Evolutionary conservation across 768 basidiomycete species (phyloP), one percentile per base, ranked within the genome.

Genomic region (Mycena crocata): DNA sequence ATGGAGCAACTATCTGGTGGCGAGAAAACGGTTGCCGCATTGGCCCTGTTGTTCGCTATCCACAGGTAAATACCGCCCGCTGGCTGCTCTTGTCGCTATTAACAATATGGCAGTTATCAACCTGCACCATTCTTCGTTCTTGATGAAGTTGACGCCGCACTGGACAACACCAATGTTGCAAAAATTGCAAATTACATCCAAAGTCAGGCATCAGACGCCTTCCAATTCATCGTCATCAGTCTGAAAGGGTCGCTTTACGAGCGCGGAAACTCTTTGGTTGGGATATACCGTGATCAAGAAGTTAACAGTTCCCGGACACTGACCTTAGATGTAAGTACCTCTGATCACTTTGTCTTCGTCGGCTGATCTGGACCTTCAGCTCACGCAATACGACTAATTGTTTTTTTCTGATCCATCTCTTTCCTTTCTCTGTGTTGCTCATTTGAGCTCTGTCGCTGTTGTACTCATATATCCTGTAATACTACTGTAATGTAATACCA

Each of bases 1-100:
- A 99, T 99, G 96, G 96, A 98, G 64, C 97, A 99, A 77, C 83
- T 99, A 17, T 99, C 96, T 0, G 98, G 97, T 58, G 98, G 97
- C 24, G 98, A 99, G 77, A 98, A 99, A 83, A 99, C 98, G 0
- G 96, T 99, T 51, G 98, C 98, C 8, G 97, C 97, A 7, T 82
- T 99, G n/a, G 97, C 97, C 1, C 83, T 99, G 23, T 84, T 99
- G 34, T 98, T 99, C 71, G 96, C 98, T 6, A 97, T 99, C 58
- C 97, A 99, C 78, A 96, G 93, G 95, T 92, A 56, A 39, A 80
- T 68, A 28, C 26, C 0, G 23, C 35, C 40, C 26, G 3, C 7
- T 30, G 19, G 42, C 35, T 31, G 51, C 15, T 30, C 21, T 31
- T 10, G 39, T n/a, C 8, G 34, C 35, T 46, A 30, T 35, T 44